Evolutionary conservation across 2,329 filamentous ascomycete species (phyloP), one percentile per base, ranked within the genome.

Genomic region (Pezicula carpinea): DNA sequence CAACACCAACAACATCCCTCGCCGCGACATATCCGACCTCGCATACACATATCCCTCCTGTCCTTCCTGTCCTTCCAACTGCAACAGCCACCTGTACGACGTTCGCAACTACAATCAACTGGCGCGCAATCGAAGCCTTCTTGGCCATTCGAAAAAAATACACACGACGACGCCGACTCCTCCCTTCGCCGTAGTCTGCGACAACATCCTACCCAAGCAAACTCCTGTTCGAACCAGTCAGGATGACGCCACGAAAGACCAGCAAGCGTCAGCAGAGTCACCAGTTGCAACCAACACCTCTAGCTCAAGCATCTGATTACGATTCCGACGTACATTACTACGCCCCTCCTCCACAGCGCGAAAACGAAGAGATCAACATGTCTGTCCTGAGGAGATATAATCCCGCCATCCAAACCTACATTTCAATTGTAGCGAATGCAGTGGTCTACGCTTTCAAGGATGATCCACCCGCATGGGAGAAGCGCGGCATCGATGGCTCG

Each of bases 281-380:
- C 49, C 67, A 59, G 51, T 71, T 51, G n/a, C 50, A 48, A 17
- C 39, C 48, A 15, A 31, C 44, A n/a, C 43, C 47, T 14, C 49
- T 51, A 35, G 29, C 65, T 31, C 76, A 69, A 61, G 74, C 68
- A 43, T 79, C 72, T 55, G 77, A 71, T 70, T 79, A 68, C 64
- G 75, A 78, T 51, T 74, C 70, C 15, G 73, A 77, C 59, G 66
- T 64, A 13, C 61, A 51, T 47, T 63, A 66, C 10, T 29, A 10
- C 43, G 57, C 65, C 53, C 59, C 65, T 19, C 50, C 63, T 23
- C 51, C 50, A 13, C 56, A 65, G 41, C 65, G 87, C 54, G 84
- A 85, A 53, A 93, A 91, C 66, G 87, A 85, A 46, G 85, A 95
- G 56, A 83, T 97, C 61, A 97, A 97, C 71, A 76, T 95, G 55